Evolutionary conservation across 208 protist species (phyloP).

Genomic region (Trypanosoma lewisi): DNA sequence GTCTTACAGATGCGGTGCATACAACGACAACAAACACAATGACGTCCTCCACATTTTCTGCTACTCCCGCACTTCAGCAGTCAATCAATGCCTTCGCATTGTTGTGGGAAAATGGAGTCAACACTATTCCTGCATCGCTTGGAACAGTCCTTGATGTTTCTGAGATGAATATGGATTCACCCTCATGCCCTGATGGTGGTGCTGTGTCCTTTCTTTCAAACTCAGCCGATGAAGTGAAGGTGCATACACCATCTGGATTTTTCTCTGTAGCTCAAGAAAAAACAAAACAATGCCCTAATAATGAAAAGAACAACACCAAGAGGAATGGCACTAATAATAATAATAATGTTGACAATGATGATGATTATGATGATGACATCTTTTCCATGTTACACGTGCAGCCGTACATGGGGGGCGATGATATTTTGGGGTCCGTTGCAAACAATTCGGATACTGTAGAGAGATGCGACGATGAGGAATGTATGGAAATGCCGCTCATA

Average conservation of each 20-base stretch:
- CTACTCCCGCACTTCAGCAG: neutral
- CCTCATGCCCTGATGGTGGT: too few species aligned
- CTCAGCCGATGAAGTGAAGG: neutral
- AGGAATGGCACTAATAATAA: too few species aligned
- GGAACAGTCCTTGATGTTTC: neutral
- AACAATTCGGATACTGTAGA: neutral
- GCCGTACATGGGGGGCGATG: neutral
- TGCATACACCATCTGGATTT: neutral
- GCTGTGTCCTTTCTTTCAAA: neutral
- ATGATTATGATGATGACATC: neutral
- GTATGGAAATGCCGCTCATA: neutral
- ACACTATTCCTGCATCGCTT: neutral
- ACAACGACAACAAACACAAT: constrained; percentile 1
- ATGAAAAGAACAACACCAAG: too few species aligned
- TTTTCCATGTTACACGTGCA: constrained; percentile 9
- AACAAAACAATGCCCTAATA: neutral
- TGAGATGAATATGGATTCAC: too few species aligned
- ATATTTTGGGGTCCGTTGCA: constrained; percentile 2
- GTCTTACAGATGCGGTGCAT: constrained; percentile 5
- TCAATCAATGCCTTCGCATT: neutral
- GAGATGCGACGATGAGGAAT: neutral
- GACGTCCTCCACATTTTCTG: constrained; percentile 5
- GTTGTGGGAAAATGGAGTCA: neutral
- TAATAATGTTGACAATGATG: neutral
- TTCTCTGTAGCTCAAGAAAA: neutral